These are phyloP conservation scores for Thuidium tamariscinum DNA, from an alignment of 225 moss, liverwort and hornwort genomes.

Conservation along the genomic window DNA sequence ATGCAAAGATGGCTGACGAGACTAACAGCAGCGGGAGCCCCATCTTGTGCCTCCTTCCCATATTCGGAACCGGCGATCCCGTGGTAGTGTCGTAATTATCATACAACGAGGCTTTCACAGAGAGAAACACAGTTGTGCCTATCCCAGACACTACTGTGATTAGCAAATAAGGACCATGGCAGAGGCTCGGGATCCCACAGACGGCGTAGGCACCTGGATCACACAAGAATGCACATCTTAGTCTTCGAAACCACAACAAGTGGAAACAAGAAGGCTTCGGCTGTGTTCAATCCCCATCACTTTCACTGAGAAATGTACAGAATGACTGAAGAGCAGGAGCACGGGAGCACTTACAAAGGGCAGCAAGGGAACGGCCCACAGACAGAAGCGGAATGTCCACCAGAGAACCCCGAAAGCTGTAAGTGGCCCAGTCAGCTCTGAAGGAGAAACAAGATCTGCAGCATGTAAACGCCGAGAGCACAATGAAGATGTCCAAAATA, in stretches of 20 bases:
- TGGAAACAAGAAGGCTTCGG: no score
- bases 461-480: constrained; percentile 36
- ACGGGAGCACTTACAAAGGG: constrained; percentile 13
- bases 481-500: constrained; percentile 19
- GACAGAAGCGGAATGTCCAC: constrained; percentile 39
- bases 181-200: constrained; percentile 35
- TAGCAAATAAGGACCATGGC: constrained; percentile 31
- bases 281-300: neutral
- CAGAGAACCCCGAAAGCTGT: constrained; percentile 35
- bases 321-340: neutral
- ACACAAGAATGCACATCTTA: neutral
- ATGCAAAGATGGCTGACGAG: constrained; percentile 26
- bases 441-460: constrained; percentile 40
- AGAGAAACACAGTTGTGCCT: constrained; percentile 22
- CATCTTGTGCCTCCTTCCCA: constrained; percentile 1
- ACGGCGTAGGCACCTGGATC: constrained; percentile 21
- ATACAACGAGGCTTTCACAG: constrained; percentile 21
- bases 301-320: neutral
- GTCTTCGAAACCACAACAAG: neutral
- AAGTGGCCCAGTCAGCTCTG: constrained; percentile 32
- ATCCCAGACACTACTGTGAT: constrained; percentile 17
- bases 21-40: constrained; percentile 16
- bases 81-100: neutral
- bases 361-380: constrained; percentile 27
- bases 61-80: constrained; percentile 7